These are phyloP conservation scores for Curvularia hawaiiensis DNA, from an alignment of 2,329 filamentous ascomycete genomes.

Conservation along the genomic window DNA sequence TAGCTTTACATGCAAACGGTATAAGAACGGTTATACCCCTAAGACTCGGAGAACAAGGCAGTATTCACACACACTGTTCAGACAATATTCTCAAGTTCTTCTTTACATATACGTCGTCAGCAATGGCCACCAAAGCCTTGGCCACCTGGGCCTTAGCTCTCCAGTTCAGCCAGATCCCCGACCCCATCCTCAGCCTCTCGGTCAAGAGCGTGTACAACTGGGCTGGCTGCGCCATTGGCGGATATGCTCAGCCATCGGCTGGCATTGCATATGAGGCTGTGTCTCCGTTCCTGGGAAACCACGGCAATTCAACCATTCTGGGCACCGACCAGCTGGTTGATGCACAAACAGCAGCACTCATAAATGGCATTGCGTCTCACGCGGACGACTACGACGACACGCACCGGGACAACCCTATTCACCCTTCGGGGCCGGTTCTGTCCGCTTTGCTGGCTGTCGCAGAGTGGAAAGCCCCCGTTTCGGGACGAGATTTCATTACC, in stretches of 20 bases:
- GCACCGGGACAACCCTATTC: conserved; percentile 61
- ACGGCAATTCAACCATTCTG: conserved; percentile 46
- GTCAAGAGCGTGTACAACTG: conserved; percentile 56
- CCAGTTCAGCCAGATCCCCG: neutral
- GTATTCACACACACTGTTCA: neutral
- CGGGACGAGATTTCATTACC: conserved; percentile 56
- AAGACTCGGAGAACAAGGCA: neutral
- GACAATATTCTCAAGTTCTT: too few species aligned
- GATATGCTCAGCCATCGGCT: conserved; percentile 54
- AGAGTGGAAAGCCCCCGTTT: conserved; percentile 49
- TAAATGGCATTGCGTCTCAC: conserved; percentile 62
- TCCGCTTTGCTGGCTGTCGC: conserved; percentile 57
- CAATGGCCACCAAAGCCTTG: neutral
- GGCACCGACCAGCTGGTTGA: conserved; percentile 46
- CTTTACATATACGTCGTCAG: neutral
- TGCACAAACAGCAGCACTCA: conserved; percentile 56
- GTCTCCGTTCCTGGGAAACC: conserved; percentile 47
- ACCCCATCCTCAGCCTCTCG: conserved; percentile 16
- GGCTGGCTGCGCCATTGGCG: conserved; percentile 59
- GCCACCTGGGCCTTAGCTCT: neutral
- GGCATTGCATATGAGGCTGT: conserved; percentile 43
- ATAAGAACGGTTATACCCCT: neutral
- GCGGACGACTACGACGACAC: conserved; percentile 64
- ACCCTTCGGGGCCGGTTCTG: conserved; percentile 59
- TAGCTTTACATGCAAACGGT: neutral